Base-by-base conservation (phyloP, 106 monocot genomes). In the Platanthera zijinensis region DNA sequence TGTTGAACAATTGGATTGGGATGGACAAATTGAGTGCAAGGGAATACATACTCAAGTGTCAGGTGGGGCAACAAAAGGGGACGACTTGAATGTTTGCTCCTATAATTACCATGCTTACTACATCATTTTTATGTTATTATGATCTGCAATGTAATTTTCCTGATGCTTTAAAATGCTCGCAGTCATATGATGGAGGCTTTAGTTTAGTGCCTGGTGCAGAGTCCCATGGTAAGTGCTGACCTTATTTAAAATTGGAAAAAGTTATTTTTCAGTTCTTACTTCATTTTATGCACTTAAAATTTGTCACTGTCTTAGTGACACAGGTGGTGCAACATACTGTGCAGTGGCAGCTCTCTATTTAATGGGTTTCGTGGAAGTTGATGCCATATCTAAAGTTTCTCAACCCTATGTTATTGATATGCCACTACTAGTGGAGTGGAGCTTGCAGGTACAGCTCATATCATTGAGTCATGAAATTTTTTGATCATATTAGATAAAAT, bases 181-280 rank as follows among this genome's bases (percentile, higher is more conserved):
- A 99, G 99, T 94, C 94, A 56, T 99, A 94, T 88, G 99, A 99
- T 87, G 99, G 99, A 72, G 99, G 94, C 57, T 99, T 99, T 84
- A 92, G 99, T 51, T 81, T 99, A 68, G 88, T 90, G 67, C 99
- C 99, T 63, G 92, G 99, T 73, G 85, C 90, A 51, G 99, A 99
- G 81, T 99, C 99, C 86, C 99, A 99, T 99, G 99, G 99, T 99
- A 88, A 82, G 88, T 49, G 13, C 51, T 72, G 8, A 47, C 22
- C 0, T 50, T 48, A 57, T 46, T 12, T 17, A 46, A 71, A 51
- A 72, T 32, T 71, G 52, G 57, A 13, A 19, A 15, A 17, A 8
- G 25, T 49, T 14, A 57, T 62, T 15, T 56, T 57, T 30, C 21
- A 18, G 2, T 57, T 56, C 12, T 50, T 8, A 75, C 25, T 7